Conservation (phyloP, 805 yeast species). For the Metschnikowia kunwiensis region DNA sequence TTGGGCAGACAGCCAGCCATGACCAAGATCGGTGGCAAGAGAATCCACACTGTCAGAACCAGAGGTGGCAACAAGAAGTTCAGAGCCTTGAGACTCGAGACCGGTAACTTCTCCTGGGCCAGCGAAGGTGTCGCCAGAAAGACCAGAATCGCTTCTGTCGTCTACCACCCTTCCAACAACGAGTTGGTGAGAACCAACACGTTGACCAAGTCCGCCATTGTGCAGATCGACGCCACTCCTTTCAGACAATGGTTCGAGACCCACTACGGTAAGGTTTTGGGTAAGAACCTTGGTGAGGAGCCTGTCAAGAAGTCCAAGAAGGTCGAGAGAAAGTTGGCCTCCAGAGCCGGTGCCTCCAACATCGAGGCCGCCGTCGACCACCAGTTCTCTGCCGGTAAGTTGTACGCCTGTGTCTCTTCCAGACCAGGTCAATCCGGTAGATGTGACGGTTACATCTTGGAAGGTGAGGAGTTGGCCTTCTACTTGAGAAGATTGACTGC, state of each 20-base stretch:
- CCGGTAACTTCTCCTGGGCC: constrained; percentile 99
- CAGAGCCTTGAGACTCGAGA: constrained; percentile 99
- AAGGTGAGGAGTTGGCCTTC: constrained; percentile 99
- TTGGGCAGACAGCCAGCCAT: constrained; percentile 99
- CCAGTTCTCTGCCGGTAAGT: constrained; percentile 98
- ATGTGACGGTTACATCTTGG: constrained; percentile 99
- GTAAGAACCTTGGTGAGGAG: constrained; percentile 63
- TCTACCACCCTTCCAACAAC: constrained; percentile 99
- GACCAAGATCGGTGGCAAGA: constrained; percentile 98
- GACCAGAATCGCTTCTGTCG: constrained; percentile 98
- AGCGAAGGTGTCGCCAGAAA: constrained; percentile 98
- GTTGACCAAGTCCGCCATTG: constrained; percentile 97
- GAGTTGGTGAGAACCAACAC: constrained; percentile 99
- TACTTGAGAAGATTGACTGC: constrained; percentile 99
- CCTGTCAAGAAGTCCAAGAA: constrained; percentile 66
- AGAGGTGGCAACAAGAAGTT: constrained; percentile 99
- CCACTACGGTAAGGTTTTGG: constrained; percentile 92
- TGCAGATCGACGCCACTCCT: constrained; percentile 99
- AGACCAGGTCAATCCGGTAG: constrained; percentile 99
- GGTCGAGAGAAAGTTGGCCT: constrained; percentile 88
- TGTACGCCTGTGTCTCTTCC: constrained; percentile 97
- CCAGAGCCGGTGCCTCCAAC: constrained; percentile 83
- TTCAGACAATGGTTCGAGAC: constrained; percentile 99
- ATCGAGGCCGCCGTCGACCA: constrained; percentile 88
- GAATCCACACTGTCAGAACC: constrained; percentile 98